Base-by-base conservation (phyloP, 768 basidiomycete species). In the Tephrocybe sp. region DNA sequence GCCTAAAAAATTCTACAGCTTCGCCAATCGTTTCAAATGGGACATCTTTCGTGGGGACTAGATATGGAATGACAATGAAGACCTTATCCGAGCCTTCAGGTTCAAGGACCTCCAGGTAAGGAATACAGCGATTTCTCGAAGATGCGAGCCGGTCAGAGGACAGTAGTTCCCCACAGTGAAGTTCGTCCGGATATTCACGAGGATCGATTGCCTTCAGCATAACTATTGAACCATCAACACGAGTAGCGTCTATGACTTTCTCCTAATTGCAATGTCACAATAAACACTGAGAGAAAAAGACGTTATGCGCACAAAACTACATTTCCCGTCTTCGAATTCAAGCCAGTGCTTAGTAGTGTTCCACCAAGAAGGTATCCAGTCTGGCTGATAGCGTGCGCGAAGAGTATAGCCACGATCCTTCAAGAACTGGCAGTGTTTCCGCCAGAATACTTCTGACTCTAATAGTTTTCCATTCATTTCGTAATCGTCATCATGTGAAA, bases 171-270 rank as follows among this genome's bases (percentile, higher is more conserved):
- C 49, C 58, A 23, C 73, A 68, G 1, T 62, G 47, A 17, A 64
- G 41, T n/a, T 76, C 72, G 0, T 60, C 17, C 11, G 67, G 59
- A 50, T 65, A 56, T 0, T 30, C 17, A 0, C 16, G 17, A 4
- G n/a, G n/a, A n/a, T n/a, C n/a, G n/a, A n/a, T n/a, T n/a, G n/a
- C n/a, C n/a, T n/a, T n/a, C n/a, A n/a, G 32, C 1, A 39, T 35
- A 7, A 72, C 66, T 11, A 45, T 50, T 0, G 38, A 30, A 0
- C 64, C 66, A 51, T 74, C 72, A 3, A 40, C 43, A 39, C 69
- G 67, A 0, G 50, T 64, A 0, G 58, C 70, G 48, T 72, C 72
- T 9, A 72, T 51, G 22, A 48, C n/a, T 30, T 40, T 38, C 6
- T 8, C 16, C 22, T 43, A 48, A 45, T 45, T 12, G 33, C 23